Evolutionary conservation across 2,329 filamentous ascomycete genomes (phyloP), one percentile per base, ranked within the genome.

Genomic region (Penicillium sumatraense): DNA sequence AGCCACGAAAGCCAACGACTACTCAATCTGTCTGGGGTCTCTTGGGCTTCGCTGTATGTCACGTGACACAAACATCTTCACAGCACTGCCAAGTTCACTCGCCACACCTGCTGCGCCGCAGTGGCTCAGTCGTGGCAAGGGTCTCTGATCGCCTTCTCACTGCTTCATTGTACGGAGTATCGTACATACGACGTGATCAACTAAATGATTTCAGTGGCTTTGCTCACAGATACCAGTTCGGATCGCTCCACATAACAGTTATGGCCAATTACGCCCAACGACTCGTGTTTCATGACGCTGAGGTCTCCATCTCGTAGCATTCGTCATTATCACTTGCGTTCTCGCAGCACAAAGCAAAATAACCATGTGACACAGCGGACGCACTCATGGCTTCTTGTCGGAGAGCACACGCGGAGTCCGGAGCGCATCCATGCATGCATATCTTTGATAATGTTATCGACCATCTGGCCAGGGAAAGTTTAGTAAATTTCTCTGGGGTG

Each of bases 401-500:
- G 11, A 31, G 26, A 29, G 21, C 21, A 29, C 7, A 27, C 27
- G 21, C 27, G 23, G 41, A 29, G 13, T 29, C 10, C 35, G 10
- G 21, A 41, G 18, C 5, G 9, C 8, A 42, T 24, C 14, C 13
- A 3, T 38, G 13, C 27, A 8, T n/a, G 38, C 4, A 40, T 27
- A 40, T 31, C 31, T 38, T 21, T 11, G 18, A 47, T 40, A 11
- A n/a, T 23, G 14, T 36, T 21, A 21, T 53, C 24, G 33, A 53
- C 27, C 29, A 31, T n/a, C 55, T 46, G 49, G 9, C 51, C 48
- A 56, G 20, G 55, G 29, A 44, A 27, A 23, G 27, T 49, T 51
- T 8, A 27, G 57, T 36, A 45, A 51, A 31, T 35, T 49, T 18
- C 10, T 9, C 10, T n/a, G 26, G 13, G 23, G 35, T 47, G 49